Evolutionary conservation across 257 asterid species (phyloP).

Genomic region (Leonotis leonurus): DNA sequence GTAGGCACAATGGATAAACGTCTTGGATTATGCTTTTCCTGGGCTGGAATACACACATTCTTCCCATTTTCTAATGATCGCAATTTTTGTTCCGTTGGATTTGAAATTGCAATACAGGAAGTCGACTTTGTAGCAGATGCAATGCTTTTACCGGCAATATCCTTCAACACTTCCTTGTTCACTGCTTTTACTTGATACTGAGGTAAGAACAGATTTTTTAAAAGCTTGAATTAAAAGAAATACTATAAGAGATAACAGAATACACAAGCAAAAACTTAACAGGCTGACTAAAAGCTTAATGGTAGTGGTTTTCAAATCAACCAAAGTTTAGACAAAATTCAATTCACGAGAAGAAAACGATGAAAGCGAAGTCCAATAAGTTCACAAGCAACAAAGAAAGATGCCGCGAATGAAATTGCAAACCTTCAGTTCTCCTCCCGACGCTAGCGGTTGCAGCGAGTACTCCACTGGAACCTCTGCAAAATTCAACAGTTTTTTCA

Average conservation of each 20-base stretch:
- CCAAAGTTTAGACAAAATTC: neutral
- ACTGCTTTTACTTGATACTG: constrained; percentile 40
- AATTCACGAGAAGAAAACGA: neutral
- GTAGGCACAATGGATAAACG: constrained; percentile 31
- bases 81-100: constrained; percentile 24
- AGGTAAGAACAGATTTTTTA: neutral
- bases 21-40: constrained; percentile 33
- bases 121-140: constrained; percentile 33
- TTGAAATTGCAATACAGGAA: constrained; percentile 39
- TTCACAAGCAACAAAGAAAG: neutral
- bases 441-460: constrained; percentile 35
- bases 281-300: neutral
- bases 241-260: neutral
- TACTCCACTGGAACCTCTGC: constrained; percentile 70
- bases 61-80: constrained; percentile 29
- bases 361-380: neutral
- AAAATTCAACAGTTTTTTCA: constrained; percentile 14
- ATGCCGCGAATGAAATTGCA: constrained; percentile 7
- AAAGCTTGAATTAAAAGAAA: neutral
- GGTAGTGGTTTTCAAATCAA: neutral
- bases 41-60: constrained; percentile 17
- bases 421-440: constrained; percentile 44
- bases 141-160: constrained; percentile 11
- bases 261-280: neutral
- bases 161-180: constrained; percentile 20